phyloP scores from a whole-genome alignment of 257 asterid species.

The Galeopsis tetrahit region DNA sequence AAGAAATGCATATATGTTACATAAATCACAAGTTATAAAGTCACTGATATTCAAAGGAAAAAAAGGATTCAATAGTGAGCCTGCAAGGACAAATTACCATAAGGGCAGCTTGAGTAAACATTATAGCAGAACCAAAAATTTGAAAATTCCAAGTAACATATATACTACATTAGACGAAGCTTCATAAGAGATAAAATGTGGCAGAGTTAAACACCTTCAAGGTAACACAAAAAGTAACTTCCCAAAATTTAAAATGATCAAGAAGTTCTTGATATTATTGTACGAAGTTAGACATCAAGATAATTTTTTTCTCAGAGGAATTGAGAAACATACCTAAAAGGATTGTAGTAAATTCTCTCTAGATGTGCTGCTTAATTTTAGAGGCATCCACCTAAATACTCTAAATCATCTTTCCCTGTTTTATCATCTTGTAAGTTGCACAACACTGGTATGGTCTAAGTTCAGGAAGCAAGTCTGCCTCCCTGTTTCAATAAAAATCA shows the following conservation, averaged over 20 bases:
- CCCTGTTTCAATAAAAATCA: conserved; percentile 47
- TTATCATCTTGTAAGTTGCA: conserved; percentile 96
- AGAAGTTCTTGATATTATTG: neutral
- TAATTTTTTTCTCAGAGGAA: too few relatives aligned
- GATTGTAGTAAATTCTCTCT: conserved; percentile 78
- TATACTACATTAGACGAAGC: too few relatives aligned
- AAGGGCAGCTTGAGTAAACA: conserved; percentile 25
- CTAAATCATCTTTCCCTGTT: conserved; percentile 66
- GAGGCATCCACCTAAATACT: conserved; percentile 54
- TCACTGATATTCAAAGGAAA: neutral
- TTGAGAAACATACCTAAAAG: too few relatives aligned
- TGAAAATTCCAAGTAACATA: too few relatives aligned
- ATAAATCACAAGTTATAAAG: conserved; percentile 15
- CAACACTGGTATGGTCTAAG: conserved; percentile 96
- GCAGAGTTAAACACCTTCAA: conserved; percentile 15
- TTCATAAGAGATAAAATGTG: too few relatives aligned
- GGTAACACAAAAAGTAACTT: neutral
- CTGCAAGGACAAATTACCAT: neutral
- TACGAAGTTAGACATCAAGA: conserved; percentile 20
- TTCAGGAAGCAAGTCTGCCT: conserved; percentile 75
- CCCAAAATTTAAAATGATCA: conserved; percentile 1
- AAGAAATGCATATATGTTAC: neutral
- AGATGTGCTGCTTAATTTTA: conserved; percentile 64
- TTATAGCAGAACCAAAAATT: too few relatives aligned
- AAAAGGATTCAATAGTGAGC: neutral